Percentiles rank a stretch among this genome's conserved stretches.
Evolutionary conservation across 768 basidiomycete genomes (phyloP).

Genomic region (Auricularia sp.): DNA sequence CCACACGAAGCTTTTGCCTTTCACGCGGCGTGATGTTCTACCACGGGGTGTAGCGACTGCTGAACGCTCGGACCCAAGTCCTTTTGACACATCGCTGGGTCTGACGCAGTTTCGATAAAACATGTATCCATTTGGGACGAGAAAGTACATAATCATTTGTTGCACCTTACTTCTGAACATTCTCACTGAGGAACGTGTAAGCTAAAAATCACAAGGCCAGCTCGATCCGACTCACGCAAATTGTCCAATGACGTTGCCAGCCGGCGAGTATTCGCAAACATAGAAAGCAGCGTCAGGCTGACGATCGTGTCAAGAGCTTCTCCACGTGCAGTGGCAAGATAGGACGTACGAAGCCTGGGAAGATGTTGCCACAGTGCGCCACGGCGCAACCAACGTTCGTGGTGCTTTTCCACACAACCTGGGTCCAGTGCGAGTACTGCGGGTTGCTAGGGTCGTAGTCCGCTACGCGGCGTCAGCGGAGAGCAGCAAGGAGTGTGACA

Average conservation of each 20-base stretch:
- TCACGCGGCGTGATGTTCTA: too few relatives aligned
- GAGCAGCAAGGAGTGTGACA: too few relatives aligned
- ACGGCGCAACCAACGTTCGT: conserved; percentile 57
- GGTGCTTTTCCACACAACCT: conserved; percentile 65
- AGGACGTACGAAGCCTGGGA: conserved; percentile 39
- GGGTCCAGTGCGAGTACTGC: conserved; percentile 57
- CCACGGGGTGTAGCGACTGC: too few relatives aligned
- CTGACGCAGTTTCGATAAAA: too few relatives aligned
- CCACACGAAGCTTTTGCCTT: too few relatives aligned
- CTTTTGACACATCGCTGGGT: too few relatives aligned
- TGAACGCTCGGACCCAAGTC: too few relatives aligned
- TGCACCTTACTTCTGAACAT: conserved; percentile 5
- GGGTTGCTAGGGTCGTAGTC: conserved; percentile 51
- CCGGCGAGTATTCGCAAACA: conserved; percentile 60
- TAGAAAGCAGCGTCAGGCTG: conserved; percentile 24
- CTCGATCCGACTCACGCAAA: conserved; percentile 28
- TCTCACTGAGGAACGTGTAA: background rate
- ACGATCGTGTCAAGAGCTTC: too few relatives aligned
- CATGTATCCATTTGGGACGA: too few relatives aligned
- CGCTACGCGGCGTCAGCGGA: conserved; percentile 6
- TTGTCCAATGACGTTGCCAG: conserved; percentile 54
- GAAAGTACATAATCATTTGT: too few relatives aligned
- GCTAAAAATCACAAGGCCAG: too few relatives aligned
- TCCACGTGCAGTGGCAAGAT: too few relatives aligned
- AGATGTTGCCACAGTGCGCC: conserved; percentile 47